Evolutionary conservation across 345 rosid genomes (phyloP), one percentile per base, ranked within the genome.

Genomic region (Melastoma malabathricum): DNA sequence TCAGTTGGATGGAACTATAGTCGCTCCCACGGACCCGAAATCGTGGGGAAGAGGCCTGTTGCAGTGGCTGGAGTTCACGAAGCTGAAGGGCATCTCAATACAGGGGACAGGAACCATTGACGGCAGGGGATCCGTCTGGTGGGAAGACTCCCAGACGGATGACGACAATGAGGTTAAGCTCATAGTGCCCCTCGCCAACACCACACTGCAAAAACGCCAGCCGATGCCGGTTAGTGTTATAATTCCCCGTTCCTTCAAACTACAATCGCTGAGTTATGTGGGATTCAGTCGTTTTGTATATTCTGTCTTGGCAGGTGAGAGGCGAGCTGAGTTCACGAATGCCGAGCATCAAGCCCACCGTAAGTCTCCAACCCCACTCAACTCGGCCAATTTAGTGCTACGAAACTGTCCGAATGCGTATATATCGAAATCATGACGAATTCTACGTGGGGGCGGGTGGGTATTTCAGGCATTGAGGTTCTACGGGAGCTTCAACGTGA

Each of bases 41-140:
- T 57, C 69, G 4, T 92, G 98, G 98, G 90, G 90, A n/a, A 67
- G 62, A 55, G 97, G 95, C 8, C 56, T 82, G 52, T 6, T 87
- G 7, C 79, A 79, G 65, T 92, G 98, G 98, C 76, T 92, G 51
- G 88, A 82, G 45, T 92, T 92, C 74, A 68, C 93, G 12, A 92
- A 92, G 75, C 83, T 92, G 8, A 71, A 15, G 17, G 88, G 95
- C 41, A 75, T 87, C 50, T 76, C 95, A 43, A 52, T 92, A 47
- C 95, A 79, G 62, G 98, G 98, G 22, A 69, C 63, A 8, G 98
- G 98, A 45, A 66, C 75, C 39, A 73, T 92, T 51, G 98, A 92
- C 60, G 98, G 98, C 59, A 75, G 93, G 68, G 98, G 98, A 13
- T 75, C 98, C 23, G 75, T 70, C 43, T 92, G 98, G 98, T 92